A percentile compares a stretch with the other conserved stretches of the same genome.
Conservation (phyloP, 495 filamentous ascomycete genomes). For the Tuber magnatum region DNA sequence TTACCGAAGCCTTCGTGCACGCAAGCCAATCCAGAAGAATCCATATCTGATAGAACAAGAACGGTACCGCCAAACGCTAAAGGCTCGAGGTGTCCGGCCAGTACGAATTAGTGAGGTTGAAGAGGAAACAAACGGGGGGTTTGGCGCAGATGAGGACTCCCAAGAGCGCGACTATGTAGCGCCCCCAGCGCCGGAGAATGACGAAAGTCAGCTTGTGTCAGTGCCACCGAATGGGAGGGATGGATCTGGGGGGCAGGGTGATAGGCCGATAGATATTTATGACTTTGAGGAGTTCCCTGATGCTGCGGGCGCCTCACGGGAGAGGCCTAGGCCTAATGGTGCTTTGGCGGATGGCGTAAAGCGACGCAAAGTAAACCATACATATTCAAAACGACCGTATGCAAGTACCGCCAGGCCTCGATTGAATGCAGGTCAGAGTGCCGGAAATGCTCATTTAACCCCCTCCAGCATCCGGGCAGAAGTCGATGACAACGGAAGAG, state of each 20-base stretch:
- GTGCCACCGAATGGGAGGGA: slow-evolving; percentile 18
- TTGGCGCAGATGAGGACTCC: slow-evolving; percentile 27
- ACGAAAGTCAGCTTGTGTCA: background rate
- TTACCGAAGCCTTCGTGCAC: slow-evolving; percentile 46
- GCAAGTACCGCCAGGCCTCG: slow-evolving; percentile 6
- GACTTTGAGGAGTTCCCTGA: slow-evolving; percentile 33
- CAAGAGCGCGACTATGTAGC: slow-evolving; percentile 46
- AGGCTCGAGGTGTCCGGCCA: slow-evolving; percentile 48
- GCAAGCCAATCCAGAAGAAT: slow-evolving; percentile 57
- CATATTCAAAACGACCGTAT: slow-evolving; percentile 24
- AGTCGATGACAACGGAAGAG: slow-evolving; percentile 4
- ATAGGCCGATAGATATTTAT: slow-evolving; percentile 13
- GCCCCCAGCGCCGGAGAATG: slow-evolving; percentile 22
- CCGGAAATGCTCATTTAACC: slow-evolving; percentile 10
- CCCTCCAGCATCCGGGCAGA: background rate
- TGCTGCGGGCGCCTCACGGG: slow-evolving; percentile 27
- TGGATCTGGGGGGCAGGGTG: slow-evolving; percentile 16
- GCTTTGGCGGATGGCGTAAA: slow-evolving; percentile 37
- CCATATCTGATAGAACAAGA: slow-evolving; percentile 53
- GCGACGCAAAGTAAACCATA: slow-evolving; percentile 42
- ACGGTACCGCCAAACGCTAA: slow-evolving; percentile 49
- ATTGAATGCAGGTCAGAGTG: background rate
- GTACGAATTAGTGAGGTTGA: slow-evolving; percentile 43
- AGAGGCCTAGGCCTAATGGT: slow-evolving; percentile 7
- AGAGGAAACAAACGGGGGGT: slow-evolving; percentile 23